Conservation (phyloP, 1,284 basidiomycete species). For the Cutaneotrichosporon dermatis region DNA sequence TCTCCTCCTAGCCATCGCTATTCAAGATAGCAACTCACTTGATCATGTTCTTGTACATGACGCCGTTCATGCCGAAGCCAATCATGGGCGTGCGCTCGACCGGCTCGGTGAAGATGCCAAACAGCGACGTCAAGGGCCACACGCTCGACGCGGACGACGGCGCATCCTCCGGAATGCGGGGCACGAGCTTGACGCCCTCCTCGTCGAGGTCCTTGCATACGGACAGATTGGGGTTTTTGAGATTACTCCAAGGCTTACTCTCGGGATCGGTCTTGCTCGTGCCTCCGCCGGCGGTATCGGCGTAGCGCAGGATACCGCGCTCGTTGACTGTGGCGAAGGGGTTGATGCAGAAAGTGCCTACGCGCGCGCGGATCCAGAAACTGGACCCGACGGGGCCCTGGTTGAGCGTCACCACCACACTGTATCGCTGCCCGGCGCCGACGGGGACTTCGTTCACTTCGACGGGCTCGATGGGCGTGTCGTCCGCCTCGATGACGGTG, state of each 20-base stretch:
- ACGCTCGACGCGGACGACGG: conserved; percentile 14
- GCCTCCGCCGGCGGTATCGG: not conserved
- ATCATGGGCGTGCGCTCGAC: conserved; percentile 17
- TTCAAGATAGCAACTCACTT: conserved; percentile 5
- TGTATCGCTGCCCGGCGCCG: conserved; percentile 36
- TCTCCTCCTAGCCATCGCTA: no score
- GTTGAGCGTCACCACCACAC: conserved; percentile 35
- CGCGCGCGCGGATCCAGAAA: conserved; percentile 38
- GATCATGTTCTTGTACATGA: conserved; percentile 28
- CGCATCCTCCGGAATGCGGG: conserved; percentile 26
- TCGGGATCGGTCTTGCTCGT: not conserved
- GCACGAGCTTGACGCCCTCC: conserved; percentile 16
- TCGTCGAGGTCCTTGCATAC: conserved; percentile 28
- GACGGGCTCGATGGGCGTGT: conserved; percentile 24
- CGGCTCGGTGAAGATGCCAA: conserved; percentile 23
- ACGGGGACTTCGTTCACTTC: conserved; percentile 26
- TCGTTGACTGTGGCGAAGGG: not conserved
- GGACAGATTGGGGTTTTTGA: not conserved
- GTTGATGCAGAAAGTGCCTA: conserved; percentile 18
- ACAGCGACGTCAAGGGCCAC: conserved; percentile 22
- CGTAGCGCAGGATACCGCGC: conserved; percentile 7
- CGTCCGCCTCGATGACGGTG: conserved; percentile 33
- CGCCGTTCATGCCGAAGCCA: conserved; percentile 35
- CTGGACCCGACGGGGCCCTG: conserved; percentile 25
- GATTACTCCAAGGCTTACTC: conserved; percentile 1